Evolutionary conservation across 2,329 filamentous ascomycete genomes (phyloP).

Genomic region (Microdochium nivale): DNA sequence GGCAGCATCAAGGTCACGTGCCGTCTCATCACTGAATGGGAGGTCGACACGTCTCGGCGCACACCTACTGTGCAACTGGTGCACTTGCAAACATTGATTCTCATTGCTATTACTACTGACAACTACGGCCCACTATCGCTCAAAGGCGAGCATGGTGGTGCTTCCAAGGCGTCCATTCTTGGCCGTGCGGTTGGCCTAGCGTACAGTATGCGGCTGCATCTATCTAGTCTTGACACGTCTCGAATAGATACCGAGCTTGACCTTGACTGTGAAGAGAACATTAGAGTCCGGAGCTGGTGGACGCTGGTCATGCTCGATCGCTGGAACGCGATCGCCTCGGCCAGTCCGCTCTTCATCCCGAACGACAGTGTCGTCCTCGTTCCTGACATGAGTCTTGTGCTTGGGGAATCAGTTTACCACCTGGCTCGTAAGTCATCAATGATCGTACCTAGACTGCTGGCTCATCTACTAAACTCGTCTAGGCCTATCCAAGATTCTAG

Average conservation of each 20-base stretch:
- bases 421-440: conserved; percentile 49
- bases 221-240: conserved; percentile 23
- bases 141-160: conserved; percentile 31
- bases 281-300: conserved; percentile 63
- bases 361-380: conserved; percentile 52
- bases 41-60: conserved; percentile 29
- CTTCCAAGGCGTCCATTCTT: conserved; percentile 47
- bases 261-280: conserved; percentile 50
- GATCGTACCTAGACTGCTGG: too few species aligned
- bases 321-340: conserved; percentile 63
- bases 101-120: conserved; percentile 59
- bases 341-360: conserved; percentile 52
- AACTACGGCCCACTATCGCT: conserved; percentile 36
- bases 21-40: conserved; percentile 42
- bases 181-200: conserved; percentile 57
- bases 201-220: conserved; percentile 55
- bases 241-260: conserved; percentile 36
- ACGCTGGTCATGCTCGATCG: conserved; percentile 62
- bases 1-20: conserved; percentile 36
- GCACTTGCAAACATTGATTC: conserved; percentile 57
- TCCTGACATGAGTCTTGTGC: conserved; percentile 46
- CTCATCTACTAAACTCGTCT: conserved; percentile 7
- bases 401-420: conserved; percentile 57
- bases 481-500: conserved; percentile 52
- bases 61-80: conserved; percentile 38